phyloP scores from a whole-genome alignment of 2,329 filamentous ascomycete species.

The Penicillium freii region DNA sequence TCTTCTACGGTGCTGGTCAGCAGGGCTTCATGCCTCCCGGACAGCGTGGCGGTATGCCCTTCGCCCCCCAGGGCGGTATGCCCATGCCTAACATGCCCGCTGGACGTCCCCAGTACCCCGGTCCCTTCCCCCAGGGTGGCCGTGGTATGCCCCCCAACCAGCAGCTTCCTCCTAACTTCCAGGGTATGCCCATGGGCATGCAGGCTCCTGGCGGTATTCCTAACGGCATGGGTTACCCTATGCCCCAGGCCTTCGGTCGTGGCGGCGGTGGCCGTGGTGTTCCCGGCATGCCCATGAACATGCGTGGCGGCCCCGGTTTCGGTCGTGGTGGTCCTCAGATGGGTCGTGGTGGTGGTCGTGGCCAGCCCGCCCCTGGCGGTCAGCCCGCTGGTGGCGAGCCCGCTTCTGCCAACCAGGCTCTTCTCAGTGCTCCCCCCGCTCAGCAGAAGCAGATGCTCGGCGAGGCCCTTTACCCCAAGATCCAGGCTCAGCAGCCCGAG shows the following conservation, averaged over 20 bases:
- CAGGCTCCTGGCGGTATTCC: slow-evolving; percentile 66
- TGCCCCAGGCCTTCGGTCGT: slow-evolving; percentile 71
- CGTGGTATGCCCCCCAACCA: slow-evolving; percentile 80
- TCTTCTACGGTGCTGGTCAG: slow-evolving; percentile 82
- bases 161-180: slow-evolving; percentile 85
- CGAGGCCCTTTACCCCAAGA: slow-evolving; percentile 98
- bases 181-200: slow-evolving; percentile 63
- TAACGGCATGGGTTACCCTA: slow-evolving; percentile 76
- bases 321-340: slow-evolving; percentile 47
- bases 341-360: slow-evolving; percentile 44
- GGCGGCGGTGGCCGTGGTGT: slow-evolving; percentile 68
- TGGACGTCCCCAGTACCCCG: slow-evolving; percentile 82
- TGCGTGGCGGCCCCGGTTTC: slow-evolving; percentile 49
- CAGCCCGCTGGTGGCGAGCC: slow-evolving; percentile 42
- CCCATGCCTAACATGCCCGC: slow-evolving; percentile 69
- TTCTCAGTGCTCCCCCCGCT: slow-evolving; percentile 56
- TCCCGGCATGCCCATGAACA: slow-evolving; percentile 67
- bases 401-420: slow-evolving; percentile 43
- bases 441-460: slow-evolving; percentile 99
- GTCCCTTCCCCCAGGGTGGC: slow-evolving; percentile 77
- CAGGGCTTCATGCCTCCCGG: slow-evolving; percentile 56
- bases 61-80: slow-evolving; percentile 55
- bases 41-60: slow-evolving; percentile 61
- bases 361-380: slow-evolving; percentile 39
- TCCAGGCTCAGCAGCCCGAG: slow-evolving; percentile 88